These are phyloP conservation scores for Phoenix dactylifera DNA, from an alignment of 176 grass and related monocot species.

Conservation along the genomic window DNA sequence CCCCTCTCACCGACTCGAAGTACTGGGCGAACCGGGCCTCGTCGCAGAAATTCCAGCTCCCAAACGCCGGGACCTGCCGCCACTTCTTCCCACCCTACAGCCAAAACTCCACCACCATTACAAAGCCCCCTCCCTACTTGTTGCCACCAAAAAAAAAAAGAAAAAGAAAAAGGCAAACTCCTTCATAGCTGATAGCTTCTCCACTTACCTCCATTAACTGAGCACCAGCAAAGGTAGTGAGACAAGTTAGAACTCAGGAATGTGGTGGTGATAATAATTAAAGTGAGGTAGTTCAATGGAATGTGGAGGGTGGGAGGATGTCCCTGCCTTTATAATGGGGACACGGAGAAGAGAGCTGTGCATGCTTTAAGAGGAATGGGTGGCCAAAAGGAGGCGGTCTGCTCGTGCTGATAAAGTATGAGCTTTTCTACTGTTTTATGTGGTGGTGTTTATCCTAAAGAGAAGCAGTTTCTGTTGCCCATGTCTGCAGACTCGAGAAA, in stretches of 20 bases:
- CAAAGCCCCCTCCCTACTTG: not conserved
- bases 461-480: not conserved
- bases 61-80: not conserved
- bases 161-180: not conserved
- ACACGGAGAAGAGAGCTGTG: not conserved
- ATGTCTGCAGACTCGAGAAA: not conserved
- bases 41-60: slow-evolving; percentile 1
- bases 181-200: not conserved
- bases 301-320: not conserved
- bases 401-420: not conserved
- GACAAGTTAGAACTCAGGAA: not conserved
- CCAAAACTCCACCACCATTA: not conserved
- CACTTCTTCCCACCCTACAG: not conserved
- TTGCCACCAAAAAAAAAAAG: not conserved
- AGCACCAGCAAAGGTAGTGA: not conserved
- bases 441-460: not conserved
- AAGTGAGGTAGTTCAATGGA: not conserved
- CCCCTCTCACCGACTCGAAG: not conserved
- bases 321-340: not conserved
- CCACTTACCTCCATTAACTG: not conserved
- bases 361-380: not conserved
- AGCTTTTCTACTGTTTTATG: not conserved
- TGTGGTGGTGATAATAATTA: not conserved
- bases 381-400: not conserved
- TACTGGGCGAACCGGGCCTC: not conserved